Conservation (phyloP, 2,329 filamentous ascomycete genomes). For the Arthrinium phaeospermum region DNA sequence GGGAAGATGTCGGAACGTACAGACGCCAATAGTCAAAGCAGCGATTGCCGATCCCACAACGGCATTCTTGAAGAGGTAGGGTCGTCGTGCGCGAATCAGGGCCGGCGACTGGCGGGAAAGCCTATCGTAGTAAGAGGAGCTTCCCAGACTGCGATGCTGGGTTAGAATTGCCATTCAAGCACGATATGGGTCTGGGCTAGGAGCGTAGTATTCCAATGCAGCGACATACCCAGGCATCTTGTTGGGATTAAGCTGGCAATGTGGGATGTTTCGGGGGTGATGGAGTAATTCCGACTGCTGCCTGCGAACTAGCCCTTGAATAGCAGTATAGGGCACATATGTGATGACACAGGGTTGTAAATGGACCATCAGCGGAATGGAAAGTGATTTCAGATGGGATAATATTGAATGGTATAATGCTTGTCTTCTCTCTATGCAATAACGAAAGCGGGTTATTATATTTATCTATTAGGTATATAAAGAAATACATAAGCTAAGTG, state of each 20-base stretch:
- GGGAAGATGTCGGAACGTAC: conserved; percentile 62
- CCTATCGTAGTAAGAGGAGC: conserved; percentile 86
- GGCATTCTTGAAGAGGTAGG: conserved; percentile 90
- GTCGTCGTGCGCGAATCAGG: conserved; percentile 87
- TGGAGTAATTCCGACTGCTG: neutral
- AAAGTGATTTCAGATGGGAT: neutral
- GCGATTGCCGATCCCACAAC: conserved; percentile 79
- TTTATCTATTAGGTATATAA: neutral
- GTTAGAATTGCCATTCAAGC: neutral
- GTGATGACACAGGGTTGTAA: neutral
- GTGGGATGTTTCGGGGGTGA: neutral
- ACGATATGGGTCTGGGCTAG: neutral
- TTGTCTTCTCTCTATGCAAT: neutral
- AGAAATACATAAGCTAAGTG: neutral
- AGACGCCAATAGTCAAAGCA: conserved; percentile 80
- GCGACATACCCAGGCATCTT: conserved; percentile 19
- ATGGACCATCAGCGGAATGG: neutral
- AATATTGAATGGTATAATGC: neutral
- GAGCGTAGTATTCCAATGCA: neutral
- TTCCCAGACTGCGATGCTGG: conserved; percentile 45
- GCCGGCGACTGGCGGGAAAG: conserved; percentile 85
- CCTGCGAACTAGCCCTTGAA: neutral
- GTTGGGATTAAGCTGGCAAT: neutral
- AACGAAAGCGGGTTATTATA: neutral
- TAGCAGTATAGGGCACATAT: neutral